Evolutionary conservation across 805 yeast genomes (phyloP).

Genomic region (Helenozyma rhizophorensis): DNA sequence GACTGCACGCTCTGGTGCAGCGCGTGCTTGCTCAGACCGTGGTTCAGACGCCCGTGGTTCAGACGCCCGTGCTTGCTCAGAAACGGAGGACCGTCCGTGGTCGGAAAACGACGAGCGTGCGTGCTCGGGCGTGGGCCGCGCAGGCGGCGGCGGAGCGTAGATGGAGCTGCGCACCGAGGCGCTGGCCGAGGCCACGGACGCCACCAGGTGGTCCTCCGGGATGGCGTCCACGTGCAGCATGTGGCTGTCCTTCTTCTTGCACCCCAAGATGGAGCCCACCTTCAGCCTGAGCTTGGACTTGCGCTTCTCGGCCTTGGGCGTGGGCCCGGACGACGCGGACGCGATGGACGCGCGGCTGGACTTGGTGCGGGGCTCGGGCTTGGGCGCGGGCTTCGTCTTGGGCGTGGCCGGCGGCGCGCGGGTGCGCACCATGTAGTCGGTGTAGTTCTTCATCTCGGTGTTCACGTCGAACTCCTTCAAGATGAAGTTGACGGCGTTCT

Average conservation of each 20-base stretch:
- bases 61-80: too few species aligned
- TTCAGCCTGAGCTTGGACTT: slow-evolving; percentile 54
- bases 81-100: too few species aligned
- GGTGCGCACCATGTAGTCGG: slow-evolving; percentile 27
- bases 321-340: slow-evolving; percentile 14
- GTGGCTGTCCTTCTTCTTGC: slow-evolving; percentile 45
- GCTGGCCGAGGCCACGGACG: slow-evolving; percentile 12
- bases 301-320: slow-evolving; percentile 24
- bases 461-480: slow-evolving; percentile 42
- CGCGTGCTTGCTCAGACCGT: too few species aligned
- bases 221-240: slow-evolving; percentile 20
- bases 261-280: slow-evolving; percentile 73
- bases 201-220: slow-evolving; percentile 31
- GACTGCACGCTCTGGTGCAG: too few species aligned
- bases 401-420: slow-evolving; percentile 5
- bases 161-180: slow-evolving; percentile 9
- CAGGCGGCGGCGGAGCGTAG: background rate
- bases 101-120: too few species aligned
- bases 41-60: too few species aligned
- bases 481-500: slow-evolving; percentile 60
- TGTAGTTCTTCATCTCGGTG: slow-evolving; percentile 34
- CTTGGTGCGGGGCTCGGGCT: slow-evolving; percentile 2
- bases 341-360: slow-evolving; percentile 9
- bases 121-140: too few species aligned
- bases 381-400: slow-evolving; percentile 1